Conservation (phyloP, 1,284 basidiomycete species). For the Ganoderma multipileum region DNA sequence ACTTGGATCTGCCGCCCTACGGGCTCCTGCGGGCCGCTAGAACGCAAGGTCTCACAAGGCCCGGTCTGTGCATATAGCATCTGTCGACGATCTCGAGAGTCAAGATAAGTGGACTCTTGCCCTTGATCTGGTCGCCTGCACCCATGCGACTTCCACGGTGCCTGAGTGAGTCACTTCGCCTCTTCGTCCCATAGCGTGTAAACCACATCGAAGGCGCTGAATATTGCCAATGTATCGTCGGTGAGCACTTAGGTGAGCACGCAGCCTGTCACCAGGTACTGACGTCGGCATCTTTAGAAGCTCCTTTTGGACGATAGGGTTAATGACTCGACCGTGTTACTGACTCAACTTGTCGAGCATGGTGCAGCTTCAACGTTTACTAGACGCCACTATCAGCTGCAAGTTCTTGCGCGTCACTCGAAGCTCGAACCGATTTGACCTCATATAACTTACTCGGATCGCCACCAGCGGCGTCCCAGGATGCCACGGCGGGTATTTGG, state of each 20-base stretch:
- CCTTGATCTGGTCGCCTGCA: not conserved
- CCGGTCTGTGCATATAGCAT: not conserved
- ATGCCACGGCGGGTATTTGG: not conserved
- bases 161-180: not conserved
- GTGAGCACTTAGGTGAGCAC: not conserved
- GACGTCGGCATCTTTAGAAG: not conserved
- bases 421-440: no score
- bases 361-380: not conserved
- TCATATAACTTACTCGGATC: no score
- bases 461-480: no score
- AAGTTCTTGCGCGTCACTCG: not conserved
- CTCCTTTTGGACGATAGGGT: no score
- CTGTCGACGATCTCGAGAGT: not conserved
- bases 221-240: not conserved
- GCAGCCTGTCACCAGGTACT: not conserved
- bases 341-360: not conserved
- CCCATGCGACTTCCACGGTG: not conserved
- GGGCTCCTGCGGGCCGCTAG: not conserved
- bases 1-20: not conserved
- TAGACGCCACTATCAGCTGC: not conserved
- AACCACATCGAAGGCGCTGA: not conserved
- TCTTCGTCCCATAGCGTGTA: not conserved
- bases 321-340: not conserved
- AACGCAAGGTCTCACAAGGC: not conserved
- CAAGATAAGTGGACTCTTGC: not conserved